Evolutionary conservation across 305 asterid species (phyloP), one percentile per base, ranked within the genome.

Genomic region (Fraxinus latifolia): DNA sequence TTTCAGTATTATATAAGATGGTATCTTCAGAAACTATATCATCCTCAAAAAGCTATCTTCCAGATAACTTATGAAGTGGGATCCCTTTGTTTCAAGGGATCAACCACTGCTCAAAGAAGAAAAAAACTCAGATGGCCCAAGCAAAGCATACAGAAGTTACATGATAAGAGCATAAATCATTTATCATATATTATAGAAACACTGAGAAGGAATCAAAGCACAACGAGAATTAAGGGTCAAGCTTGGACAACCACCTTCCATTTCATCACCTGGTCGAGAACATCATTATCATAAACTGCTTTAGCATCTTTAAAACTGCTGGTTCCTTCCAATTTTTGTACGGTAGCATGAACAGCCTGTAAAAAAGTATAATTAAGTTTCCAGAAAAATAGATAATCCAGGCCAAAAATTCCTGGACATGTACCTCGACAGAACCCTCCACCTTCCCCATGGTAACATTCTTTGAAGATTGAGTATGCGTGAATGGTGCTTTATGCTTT

Each of bases 271-370:
- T 94, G 98, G 80, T 78, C 68, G 50, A 94, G 92, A 86, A 92
- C 90, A 76, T 87, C 90, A 39, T 91, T 89, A 81, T 88, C 93
- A 81, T 98, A 93, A 76, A 94, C 92, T 33, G 89, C 89, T 88
- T 90, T 91, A 81, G 97, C 98, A 86, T 93, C 97, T 87, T 89
- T 91, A 79, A 91, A 81, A 82, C 83, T 87, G 81, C 97, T 93
- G 21, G 95, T 97, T 32, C 77, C 73, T 25, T 25, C 93, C 84
- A 95, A 76, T 86, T 86, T 93, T 47, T 86, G 91, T 81, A 89
- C 71, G 55, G 97, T 98, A 65, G 94, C 92, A 74, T 80, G 89
- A 73, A 92, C 76, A 74, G 95, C 93, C 98, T 95, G 88, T 89
- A 87, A 27, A 75, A 44, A 84, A 53, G 74, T 7, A 32, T 77